Evolutionary conservation across 176 grass and related monocot genomes (phyloP).

Genomic region (Canna indica): DNA sequence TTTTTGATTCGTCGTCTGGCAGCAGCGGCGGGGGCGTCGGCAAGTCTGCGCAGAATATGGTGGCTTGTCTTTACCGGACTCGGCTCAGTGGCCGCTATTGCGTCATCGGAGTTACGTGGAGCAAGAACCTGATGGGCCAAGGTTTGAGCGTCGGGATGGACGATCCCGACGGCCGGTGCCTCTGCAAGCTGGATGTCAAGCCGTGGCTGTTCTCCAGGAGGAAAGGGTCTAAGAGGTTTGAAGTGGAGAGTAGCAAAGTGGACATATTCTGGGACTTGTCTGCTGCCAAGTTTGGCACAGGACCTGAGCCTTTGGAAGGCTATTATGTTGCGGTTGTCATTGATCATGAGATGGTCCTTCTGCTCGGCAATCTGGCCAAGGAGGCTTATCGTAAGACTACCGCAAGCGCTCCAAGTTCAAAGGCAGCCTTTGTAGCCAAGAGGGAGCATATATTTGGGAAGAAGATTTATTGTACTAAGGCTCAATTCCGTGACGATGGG

Average conservation of each 20-base stretch:
- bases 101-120: constrained; percentile 40
- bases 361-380: constrained; percentile 57
- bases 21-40: constrained; percentile 19
- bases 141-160: constrained; percentile 55
- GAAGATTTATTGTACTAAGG: constrained; percentile 49
- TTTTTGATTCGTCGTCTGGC: constrained; percentile 42
- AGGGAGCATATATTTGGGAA: constrained; percentile 59
- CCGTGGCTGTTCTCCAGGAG: constrained; percentile 73
- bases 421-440: constrained; percentile 46
- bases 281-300: constrained; percentile 44
- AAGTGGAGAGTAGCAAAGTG: constrained; percentile 44
- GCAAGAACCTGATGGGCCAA: constrained; percentile 54
- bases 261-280: constrained; percentile 69
- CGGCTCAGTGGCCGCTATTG: constrained; percentile 36
- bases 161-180: constrained; percentile 33
- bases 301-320: constrained; percentile 34
- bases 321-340: constrained; percentile 58
- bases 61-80: constrained; percentile 72
- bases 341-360: constrained; percentile 49
- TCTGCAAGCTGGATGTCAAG: constrained; percentile 67
- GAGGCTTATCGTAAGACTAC: constrained; percentile 50
- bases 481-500: constrained; percentile 52
- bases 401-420: constrained; percentile 25
- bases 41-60: constrained; percentile 41
- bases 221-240: constrained; percentile 51